A percentile compares a stretch with the other conserved stretches of the same genome.
Evolutionary conservation across 2,329 filamentous ascomycete species (phyloP).

Genomic region (Penicillium sp.): DNA sequence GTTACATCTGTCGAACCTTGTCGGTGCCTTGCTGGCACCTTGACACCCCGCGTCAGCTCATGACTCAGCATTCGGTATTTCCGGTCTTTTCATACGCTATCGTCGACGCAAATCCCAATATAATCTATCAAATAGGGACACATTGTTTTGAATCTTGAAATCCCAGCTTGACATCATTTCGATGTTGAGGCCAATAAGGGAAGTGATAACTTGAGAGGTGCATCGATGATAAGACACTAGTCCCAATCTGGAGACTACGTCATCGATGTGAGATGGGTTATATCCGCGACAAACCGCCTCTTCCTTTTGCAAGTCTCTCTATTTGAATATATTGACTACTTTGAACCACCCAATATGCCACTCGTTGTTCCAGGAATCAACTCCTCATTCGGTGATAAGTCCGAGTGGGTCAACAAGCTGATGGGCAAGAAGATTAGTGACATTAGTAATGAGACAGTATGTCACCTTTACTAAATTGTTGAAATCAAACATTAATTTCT

Average conservation of each 20-base stretch:
- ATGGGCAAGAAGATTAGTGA: slow-evolving; percentile 48
- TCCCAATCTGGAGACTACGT: not conserved
- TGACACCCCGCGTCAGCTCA: not conserved
- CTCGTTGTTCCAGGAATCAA: slow-evolving; percentile 48
- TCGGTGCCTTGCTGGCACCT: not conserved
- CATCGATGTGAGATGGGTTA: not conserved
- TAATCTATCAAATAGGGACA: not conserved
- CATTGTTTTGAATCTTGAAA: not conserved
- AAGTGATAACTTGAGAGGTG: not conserved
- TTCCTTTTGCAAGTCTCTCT: not conserved
- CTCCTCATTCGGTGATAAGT: slow-evolving; percentile 32
- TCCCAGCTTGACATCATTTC: not conserved
- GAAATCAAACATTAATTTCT: no score
- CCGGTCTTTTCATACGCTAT: no score
- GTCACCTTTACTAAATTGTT: slow-evolving; percentile 1
- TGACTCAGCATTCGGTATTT: not conserved
- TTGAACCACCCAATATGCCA: slow-evolving; percentile 38
- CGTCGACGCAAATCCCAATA: not conserved
- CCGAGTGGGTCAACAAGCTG: slow-evolving; percentile 46
- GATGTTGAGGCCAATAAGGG: not conserved
- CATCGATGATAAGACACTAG: not conserved
- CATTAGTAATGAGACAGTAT: slow-evolving; percentile 35
- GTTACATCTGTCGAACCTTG: no score
- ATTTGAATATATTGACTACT: not conserved
- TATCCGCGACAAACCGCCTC: not conserved